Percentiles rank a stretch among this genome's conserved stretches.
phyloP scores from a whole-genome alignment of 2,329 filamentous ascomycete genomes.

The Pyrenochaeta sp. region DNA sequence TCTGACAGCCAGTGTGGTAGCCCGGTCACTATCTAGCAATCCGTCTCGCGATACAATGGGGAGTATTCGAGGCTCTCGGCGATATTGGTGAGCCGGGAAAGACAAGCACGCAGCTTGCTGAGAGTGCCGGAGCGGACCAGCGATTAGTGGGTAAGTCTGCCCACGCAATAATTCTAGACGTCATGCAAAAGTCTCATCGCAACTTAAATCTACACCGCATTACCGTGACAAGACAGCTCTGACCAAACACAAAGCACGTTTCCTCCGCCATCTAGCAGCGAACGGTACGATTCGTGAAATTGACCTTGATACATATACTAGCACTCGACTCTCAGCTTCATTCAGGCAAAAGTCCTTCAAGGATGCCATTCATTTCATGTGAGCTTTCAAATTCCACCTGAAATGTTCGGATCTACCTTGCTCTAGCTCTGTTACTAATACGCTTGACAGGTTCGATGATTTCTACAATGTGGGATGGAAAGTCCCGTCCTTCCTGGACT shows the following conservation, averaged over 20 bases:
- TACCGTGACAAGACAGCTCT: neutral
- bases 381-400: neutral
- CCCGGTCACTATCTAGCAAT: slow-evolving; percentile 16
- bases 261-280: slow-evolving; percentile 14
- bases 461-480: slow-evolving; percentile 19
- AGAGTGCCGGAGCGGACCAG: slow-evolving; percentile 5
- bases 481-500: slow-evolving; percentile 14
- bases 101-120: slow-evolving; percentile 4
- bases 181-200: neutral
- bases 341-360: slow-evolving; percentile 13
- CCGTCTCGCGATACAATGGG: slow-evolving; percentile 17
- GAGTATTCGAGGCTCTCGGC: slow-evolving; percentile 11
- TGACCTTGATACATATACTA: slow-evolving; percentile 10
- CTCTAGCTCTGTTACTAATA: neutral
- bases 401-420: neutral
- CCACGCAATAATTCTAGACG: neutral
- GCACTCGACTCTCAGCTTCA: slow-evolving; percentile 15
- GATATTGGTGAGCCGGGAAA: slow-evolving; percentile 4
- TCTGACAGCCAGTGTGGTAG: neutral
- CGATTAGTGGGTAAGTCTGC: slow-evolving; percentile 11
- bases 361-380: slow-evolving; percentile 12
- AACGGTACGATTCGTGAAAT: slow-evolving; percentile 12
- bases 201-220: neutral
- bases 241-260: slow-evolving; percentile 1
- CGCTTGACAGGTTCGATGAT: slow-evolving; percentile 10